A percentile compares a stretch with the other conserved stretches of the same genome.
Conservation (phyloP, 1,284 basidiomycete species). For the Hemileia vastatrix region DNA sequence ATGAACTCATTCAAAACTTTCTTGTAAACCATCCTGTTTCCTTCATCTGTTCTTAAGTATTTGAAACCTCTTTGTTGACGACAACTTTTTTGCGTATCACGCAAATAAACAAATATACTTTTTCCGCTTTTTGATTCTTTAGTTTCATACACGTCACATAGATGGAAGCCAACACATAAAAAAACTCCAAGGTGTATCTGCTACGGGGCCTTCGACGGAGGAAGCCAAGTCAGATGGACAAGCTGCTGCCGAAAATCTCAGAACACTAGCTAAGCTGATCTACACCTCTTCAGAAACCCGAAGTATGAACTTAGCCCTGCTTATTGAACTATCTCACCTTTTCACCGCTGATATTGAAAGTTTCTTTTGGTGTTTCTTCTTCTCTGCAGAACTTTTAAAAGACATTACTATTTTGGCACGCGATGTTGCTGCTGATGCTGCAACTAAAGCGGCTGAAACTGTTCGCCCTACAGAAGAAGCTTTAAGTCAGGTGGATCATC, state of each 20-base stretch:
- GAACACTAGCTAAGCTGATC: slow-evolving; percentile 63
- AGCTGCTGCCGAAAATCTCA: slow-evolving; percentile 66
- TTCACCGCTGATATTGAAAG: not conserved
- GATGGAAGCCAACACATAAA: slow-evolving; percentile 18
- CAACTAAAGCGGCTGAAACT: slow-evolving; percentile 61
- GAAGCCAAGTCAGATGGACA: slow-evolving; percentile 22
- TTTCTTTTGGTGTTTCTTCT: slow-evolving; percentile 26
- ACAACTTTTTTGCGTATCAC: not conserved
- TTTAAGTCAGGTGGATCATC: slow-evolving; percentile 59
- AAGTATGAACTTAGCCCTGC: slow-evolving; percentile 75
- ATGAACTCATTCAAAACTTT: slow-evolving; percentile 71
- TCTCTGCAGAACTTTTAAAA: slow-evolving; percentile 28
- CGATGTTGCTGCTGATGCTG: slow-evolving; percentile 69
- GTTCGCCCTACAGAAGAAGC: slow-evolving; percentile 60
- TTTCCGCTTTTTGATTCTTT: not conserved
- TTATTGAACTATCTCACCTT: slow-evolving; percentile 42
- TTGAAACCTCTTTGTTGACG: not conserved
- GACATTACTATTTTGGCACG: slow-evolving; percentile 48
- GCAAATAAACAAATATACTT: not conserved
- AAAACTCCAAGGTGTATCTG: slow-evolving; percentile 19
- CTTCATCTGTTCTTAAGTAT: not conserved
- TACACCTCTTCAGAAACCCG: slow-evolving; percentile 84
- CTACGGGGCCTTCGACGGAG: slow-evolving; percentile 11
- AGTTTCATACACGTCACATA: slow-evolving; percentile 20
- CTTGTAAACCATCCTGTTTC: slow-evolving; percentile 1